Conservation (phyloP, 495 filamentous ascomycete genomes). For the Cenococcum geophilum region DNA sequence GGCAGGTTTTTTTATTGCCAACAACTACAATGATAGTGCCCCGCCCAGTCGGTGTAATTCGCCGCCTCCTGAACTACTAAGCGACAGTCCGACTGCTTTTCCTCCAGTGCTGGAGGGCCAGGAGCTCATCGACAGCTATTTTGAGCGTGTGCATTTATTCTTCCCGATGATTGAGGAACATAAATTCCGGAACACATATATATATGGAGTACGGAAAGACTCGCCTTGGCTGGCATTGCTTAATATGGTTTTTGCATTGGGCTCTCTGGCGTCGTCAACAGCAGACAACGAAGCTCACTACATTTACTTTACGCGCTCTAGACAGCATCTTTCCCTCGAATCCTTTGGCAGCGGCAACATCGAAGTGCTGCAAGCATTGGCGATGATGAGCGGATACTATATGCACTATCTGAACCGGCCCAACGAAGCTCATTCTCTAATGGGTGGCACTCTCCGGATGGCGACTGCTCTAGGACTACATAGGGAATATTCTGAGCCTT, state of each 20-base stretch:
- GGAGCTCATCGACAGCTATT: constrained; percentile 66
- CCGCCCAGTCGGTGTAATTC: constrained; percentile 32
- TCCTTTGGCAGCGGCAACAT: constrained; percentile 63
- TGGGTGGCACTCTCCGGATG: constrained; percentile 64
- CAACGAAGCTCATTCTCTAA: constrained; percentile 64
- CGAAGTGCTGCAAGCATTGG: constrained; percentile 64
- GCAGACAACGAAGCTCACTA: constrained; percentile 66
- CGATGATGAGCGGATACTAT: constrained; percentile 69
- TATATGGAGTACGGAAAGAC: constrained; percentile 60
- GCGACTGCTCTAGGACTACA: constrained; percentile 68
- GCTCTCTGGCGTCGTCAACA: constrained; percentile 63
- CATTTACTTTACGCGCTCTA: constrained; percentile 65
- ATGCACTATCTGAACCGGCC: constrained; percentile 74
- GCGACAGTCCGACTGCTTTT: constrained; percentile 31
- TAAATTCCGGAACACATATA: constrained; percentile 65
- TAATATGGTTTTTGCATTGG: constrained; percentile 77
- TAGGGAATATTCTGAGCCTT: constrained; percentile 56
- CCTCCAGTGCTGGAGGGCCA: constrained; percentile 39
- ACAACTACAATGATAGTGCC: constrained; percentile 38
- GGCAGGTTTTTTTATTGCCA: constrained; percentile 51
- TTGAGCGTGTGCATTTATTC: constrained; percentile 67
- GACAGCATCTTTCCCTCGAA: constrained; percentile 61
- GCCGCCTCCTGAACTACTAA: constrained; percentile 32
- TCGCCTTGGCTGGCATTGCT: constrained; percentile 68
- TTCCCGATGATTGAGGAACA: constrained; percentile 73